Conservation (phyloP, 2,329 filamentous ascomycete genomes). For the Botrytis porri region DNA sequence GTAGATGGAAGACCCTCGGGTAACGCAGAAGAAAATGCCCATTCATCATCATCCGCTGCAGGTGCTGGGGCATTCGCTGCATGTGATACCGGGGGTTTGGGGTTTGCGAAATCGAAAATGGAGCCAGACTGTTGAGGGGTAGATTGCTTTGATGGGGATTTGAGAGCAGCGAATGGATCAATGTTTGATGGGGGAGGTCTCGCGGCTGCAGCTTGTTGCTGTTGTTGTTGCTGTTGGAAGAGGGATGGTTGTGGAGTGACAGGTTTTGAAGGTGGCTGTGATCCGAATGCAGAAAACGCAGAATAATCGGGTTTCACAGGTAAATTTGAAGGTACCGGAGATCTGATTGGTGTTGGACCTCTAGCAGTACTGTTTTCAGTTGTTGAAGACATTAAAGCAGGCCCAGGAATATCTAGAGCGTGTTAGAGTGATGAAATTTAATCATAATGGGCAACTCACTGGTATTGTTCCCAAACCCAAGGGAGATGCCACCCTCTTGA, state of each 20-base stretch:
- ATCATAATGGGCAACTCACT: conserved; percentile 46
- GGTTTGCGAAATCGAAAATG: conserved; percentile 42
- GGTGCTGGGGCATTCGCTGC: conserved; percentile 41
- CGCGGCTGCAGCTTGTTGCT: conserved; percentile 37
- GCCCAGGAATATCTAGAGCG: conserved; percentile 59
- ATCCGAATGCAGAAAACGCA: conserved; percentile 54
- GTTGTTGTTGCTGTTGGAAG: conserved; percentile 43
- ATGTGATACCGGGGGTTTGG: conserved; percentile 39
- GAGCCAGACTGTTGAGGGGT: conserved; percentile 52
- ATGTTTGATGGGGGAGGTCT: conserved; percentile 46
- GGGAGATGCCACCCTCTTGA: conserved; percentile 75
- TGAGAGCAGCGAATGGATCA: conserved; percentile 55
- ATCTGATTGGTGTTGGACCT: conserved; percentile 44
- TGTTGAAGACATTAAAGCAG: conserved; percentile 59
- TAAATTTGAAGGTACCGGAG: conserved; percentile 27
- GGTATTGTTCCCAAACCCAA: conserved; percentile 71
- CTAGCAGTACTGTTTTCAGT: conserved; percentile 59
- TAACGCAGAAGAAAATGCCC: conserved; percentile 86
- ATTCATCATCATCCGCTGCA: conserved; percentile 76
- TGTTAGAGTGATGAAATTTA: conserved; percentile 28
- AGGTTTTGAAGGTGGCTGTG: conserved; percentile 49
- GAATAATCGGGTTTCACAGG: conserved; percentile 44
- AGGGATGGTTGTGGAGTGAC: conserved; percentile 51
- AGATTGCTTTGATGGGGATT: conserved; percentile 44
- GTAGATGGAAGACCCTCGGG: conserved; percentile 53